Evolutionary conservation across 192 early-diverging fungal genomes (phyloP).

Genomic region (Backusella psychrophila): DNA sequence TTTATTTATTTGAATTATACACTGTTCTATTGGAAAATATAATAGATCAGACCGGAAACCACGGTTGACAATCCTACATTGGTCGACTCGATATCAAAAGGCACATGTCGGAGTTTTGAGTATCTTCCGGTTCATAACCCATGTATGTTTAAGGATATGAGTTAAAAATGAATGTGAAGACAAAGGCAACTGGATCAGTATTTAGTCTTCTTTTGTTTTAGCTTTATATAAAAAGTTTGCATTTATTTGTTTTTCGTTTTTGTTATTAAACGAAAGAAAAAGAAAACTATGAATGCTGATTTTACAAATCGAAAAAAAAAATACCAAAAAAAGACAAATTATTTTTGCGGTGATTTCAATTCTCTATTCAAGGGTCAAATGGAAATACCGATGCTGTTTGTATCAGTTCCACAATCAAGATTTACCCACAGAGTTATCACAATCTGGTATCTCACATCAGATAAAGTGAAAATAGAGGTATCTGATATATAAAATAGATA

Average conservation of each 20-base stretch:
- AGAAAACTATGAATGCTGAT: background rate
- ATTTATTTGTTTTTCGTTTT: background rate
- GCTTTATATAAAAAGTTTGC: background rate
- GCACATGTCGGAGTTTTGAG: background rate
- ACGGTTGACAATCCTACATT: no score
- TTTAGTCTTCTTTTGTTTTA: background rate
- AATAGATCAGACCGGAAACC: no score
- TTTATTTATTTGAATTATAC: no score
- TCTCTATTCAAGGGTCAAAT: no score
- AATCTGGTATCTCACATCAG: no score
- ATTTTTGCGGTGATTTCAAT: background rate
- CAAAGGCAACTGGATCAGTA: background rate
- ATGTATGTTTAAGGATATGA: background rate
- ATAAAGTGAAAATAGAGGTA: no score
- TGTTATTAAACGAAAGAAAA: background rate
- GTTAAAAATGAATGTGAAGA: background rate
- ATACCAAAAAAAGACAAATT: background rate
- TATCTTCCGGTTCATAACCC: background rate
- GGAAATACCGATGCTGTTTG: no score
- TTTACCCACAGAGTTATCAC: no score
- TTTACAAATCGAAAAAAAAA: background rate
- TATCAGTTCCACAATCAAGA: no score
- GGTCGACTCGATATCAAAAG: background rate
- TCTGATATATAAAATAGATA: no score
- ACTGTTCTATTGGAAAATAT: no score